Evolutionary conservation across 352 stramenopile species (phyloP).

Genomic region (Phytopythium chamaehyphon): DNA sequence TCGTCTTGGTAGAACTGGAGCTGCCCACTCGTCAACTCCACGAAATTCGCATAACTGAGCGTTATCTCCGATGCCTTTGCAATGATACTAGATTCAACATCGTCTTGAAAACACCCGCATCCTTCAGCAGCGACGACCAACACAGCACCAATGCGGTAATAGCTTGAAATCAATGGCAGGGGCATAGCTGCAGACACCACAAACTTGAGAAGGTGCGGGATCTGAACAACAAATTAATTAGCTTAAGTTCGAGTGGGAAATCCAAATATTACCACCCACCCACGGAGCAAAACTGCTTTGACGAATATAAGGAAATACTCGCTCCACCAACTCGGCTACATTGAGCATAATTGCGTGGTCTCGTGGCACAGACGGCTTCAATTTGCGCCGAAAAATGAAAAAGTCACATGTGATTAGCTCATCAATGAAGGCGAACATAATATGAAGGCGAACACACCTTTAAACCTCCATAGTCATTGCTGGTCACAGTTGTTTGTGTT

Average conservation of each 20-base stretch:
- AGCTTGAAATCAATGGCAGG: slow-evolving; percentile 50
- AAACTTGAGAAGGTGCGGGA: slow-evolving; percentile 27
- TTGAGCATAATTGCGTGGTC: slow-evolving; percentile 84
- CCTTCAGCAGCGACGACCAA: slow-evolving; percentile 24
- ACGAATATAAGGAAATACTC: slow-evolving; percentile 34
- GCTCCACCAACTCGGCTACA: slow-evolving; percentile 68
- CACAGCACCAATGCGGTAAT: slow-evolving; percentile 55
- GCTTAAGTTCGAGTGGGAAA: too few relatives aligned
- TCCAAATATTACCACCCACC: slow-evolving; percentile 27
- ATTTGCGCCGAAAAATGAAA: not conserved
- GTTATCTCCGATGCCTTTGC: not conserved
- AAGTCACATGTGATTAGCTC: too few relatives aligned
- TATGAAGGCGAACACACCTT: slow-evolving; percentile 37
- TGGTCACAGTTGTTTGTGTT: slow-evolving; percentile 30
- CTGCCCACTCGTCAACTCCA: slow-evolving; percentile 36
- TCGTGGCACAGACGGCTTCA: slow-evolving; percentile 53
- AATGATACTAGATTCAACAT: not conserved
- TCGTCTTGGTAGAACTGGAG: slow-evolving; percentile 78
- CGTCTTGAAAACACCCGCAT: slow-evolving; percentile 16
- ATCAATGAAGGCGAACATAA: too few relatives aligned
- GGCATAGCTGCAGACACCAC: slow-evolving; percentile 23
- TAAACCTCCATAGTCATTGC: slow-evolving; percentile 41
- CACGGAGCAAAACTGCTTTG: slow-evolving; percentile 27
- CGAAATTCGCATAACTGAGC: slow-evolving; percentile 33
- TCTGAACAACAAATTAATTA: slow-evolving; percentile 19